These are phyloP conservation scores for Glomus cerebriforme DNA, from an alignment of 192 early-diverging fungal genomes.

Conservation along the genomic window DNA sequence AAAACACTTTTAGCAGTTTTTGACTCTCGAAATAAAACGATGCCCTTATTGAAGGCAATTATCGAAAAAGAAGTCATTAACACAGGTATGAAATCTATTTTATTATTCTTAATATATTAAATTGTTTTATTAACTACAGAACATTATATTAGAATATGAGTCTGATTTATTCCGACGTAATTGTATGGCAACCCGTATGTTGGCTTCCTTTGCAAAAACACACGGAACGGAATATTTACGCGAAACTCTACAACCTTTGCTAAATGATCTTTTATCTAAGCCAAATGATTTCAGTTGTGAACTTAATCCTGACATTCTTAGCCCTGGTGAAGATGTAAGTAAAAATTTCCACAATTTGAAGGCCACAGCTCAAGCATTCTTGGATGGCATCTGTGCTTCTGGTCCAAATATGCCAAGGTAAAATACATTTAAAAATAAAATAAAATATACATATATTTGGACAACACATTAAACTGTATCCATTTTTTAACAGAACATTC, in stretches of 20 bases:
- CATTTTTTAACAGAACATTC: slow-evolving; percentile 47
- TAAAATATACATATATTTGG: neutral
- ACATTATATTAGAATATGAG: slow-evolving; percentile 44
- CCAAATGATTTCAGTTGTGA: slow-evolving; percentile 83
- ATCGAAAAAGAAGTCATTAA: slow-evolving; percentile 84
- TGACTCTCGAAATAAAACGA: slow-evolving; percentile 69
- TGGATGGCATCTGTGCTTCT: slow-evolving; percentile 84
- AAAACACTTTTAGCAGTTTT: slow-evolving; percentile 77
- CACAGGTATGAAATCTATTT: slow-evolving; percentile 58
- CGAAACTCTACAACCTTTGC: slow-evolving; percentile 75
- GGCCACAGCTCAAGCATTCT: slow-evolving; percentile 70
- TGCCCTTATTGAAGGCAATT: slow-evolving; percentile 76
- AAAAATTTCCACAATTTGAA: slow-evolving; percentile 81
- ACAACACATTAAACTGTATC: neutral
- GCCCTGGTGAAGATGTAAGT: slow-evolving; percentile 63
- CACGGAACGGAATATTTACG: slow-evolving; percentile 82
- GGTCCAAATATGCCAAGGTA: slow-evolving; percentile 66
- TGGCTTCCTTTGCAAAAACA: slow-evolving; percentile 81
- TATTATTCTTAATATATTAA: neutral
- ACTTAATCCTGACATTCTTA: slow-evolving; percentile 79
- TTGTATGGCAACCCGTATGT: slow-evolving; percentile 85
- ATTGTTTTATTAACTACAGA: neutral
- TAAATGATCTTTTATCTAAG: slow-evolving; percentile 67
- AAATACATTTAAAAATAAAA: neutral
- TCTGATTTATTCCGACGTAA: slow-evolving; percentile 91